These are phyloP conservation scores for Starmerella tilneyi DNA, from an alignment of 805 yeast genomes.

Conservation along the genomic window DNA sequence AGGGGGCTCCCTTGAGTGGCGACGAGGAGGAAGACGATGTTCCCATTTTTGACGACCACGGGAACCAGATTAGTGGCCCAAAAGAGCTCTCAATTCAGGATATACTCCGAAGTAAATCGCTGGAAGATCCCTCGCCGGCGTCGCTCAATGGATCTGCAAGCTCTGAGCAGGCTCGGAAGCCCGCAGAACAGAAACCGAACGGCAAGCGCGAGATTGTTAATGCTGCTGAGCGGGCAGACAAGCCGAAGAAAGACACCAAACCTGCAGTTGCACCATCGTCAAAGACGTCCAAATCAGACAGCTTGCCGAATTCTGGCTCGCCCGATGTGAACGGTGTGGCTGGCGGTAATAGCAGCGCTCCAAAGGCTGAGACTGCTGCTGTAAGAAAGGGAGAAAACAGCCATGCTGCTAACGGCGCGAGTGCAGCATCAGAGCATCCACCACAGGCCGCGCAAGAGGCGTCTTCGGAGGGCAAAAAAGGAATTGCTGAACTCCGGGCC, in stretches of 20 bases:
- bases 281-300: no score
- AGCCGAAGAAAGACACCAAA: no score
- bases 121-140: background rate
- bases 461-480: slow-evolving; percentile 22
- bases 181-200: background rate
- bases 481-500: slow-evolving; percentile 60
- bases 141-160: slow-evolving; percentile 22
- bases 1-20: slow-evolving; percentile 21
- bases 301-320: no score
- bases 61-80: slow-evolving; percentile 27
- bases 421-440: no score
- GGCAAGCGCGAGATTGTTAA: no score
- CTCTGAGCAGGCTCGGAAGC: slow-evolving; percentile 20
- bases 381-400: no score
- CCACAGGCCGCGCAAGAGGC: slow-evolving; percentile 3
- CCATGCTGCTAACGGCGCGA: no score
- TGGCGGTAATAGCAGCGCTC: background rate
- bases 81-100: slow-evolving; percentile 23
- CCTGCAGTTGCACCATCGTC: no score
- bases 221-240: no score
- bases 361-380: background rate
- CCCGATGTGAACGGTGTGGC: no score
- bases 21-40: slow-evolving; percentile 18
- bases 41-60: slow-evolving; percentile 29
- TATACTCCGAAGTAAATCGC: slow-evolving; percentile 19